These are phyloP conservation scores for Chrysoporthe austroafricana DNA, from an alignment of 2,329 filamentous ascomycete genomes.

Conservation along the genomic window DNA sequence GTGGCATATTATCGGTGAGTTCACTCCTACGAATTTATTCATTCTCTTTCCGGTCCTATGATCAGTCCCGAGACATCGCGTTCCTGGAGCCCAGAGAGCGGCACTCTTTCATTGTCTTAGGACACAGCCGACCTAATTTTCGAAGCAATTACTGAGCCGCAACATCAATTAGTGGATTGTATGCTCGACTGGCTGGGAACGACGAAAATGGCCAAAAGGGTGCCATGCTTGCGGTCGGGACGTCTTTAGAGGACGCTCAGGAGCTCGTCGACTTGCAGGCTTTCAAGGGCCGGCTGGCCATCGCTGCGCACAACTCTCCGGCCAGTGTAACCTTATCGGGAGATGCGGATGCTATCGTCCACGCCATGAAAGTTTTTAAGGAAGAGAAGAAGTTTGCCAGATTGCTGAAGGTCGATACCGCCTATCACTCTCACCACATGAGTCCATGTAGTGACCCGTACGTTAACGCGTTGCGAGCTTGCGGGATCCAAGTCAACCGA, in stretches of 20 bases:
- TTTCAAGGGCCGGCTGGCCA: slow-evolving; percentile 32
- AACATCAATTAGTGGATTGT: slow-evolving; percentile 16
- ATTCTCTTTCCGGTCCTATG: not conserved
- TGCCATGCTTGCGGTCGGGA: slow-evolving; percentile 23
- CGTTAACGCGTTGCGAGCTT: slow-evolving; percentile 18
- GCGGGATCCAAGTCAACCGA: not conserved
- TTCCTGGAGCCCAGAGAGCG: no score
- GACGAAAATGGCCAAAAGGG: not conserved
- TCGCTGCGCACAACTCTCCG: slow-evolving; percentile 38
- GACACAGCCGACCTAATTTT: not conserved
- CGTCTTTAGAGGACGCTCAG: slow-evolving; percentile 26
- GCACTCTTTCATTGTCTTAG: not conserved
- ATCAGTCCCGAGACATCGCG: no score
- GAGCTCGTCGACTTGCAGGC: slow-evolving; percentile 22
- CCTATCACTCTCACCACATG: slow-evolving; percentile 48
- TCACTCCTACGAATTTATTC: not conserved
- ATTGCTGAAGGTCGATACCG: slow-evolving; percentile 42
- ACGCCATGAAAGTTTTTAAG: slow-evolving; percentile 33
- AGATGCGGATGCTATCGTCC: slow-evolving; percentile 35
- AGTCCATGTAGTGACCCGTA: slow-evolving; percentile 21
- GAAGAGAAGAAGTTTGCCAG: slow-evolving; percentile 37
- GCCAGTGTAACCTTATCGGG: slow-evolving; percentile 37
- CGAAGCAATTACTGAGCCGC: not conserved
- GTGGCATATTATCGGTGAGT: slow-evolving; percentile 32
- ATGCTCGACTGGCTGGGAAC: slow-evolving; percentile 4